phyloP scores from a whole-genome alignment of 2,329 filamentous ascomycete species.

The Trichoderma sp. region DNA sequence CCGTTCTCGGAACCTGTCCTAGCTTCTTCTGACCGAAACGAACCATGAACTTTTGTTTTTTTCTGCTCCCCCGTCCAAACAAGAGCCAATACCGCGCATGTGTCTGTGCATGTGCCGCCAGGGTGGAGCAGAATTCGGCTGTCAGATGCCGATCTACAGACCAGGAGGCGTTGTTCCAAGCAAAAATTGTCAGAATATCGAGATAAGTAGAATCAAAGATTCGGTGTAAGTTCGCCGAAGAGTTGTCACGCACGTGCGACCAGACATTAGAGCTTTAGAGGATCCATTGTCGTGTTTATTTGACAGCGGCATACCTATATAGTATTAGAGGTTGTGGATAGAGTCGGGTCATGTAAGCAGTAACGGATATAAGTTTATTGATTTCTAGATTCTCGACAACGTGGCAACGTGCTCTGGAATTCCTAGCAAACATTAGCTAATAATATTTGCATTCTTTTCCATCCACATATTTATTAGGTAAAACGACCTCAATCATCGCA shows the following conservation, averaged over 20 bases:
- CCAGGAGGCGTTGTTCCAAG: too few relatives aligned
- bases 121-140: constrained; percentile 26
- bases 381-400: not conserved
- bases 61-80: not conserved
- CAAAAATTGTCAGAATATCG: too few relatives aligned
- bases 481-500: too few relatives aligned
- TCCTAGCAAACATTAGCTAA: not conserved
- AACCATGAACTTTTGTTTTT: constrained; percentile 14
- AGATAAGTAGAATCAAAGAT: not conserved
- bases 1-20: not conserved
- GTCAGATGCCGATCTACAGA: constrained; percentile 10
- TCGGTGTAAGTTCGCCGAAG: not conserved
- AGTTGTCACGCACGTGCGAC: not conserved
- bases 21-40: not conserved
- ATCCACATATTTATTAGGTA: not conserved
- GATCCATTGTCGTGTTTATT: not conserved
- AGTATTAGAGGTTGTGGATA: not conserved
- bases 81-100: constrained; percentile 21
- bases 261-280: not conserved
- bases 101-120: constrained; percentile 22
- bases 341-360: not conserved
- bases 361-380: not conserved
- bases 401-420: not conserved
- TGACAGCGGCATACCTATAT: not conserved
- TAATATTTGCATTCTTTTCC: not conserved